These are phyloP conservation scores for Circinella umbellata DNA, from an alignment of 371 early-diverging fungal genomes.

Conservation along the genomic window DNA sequence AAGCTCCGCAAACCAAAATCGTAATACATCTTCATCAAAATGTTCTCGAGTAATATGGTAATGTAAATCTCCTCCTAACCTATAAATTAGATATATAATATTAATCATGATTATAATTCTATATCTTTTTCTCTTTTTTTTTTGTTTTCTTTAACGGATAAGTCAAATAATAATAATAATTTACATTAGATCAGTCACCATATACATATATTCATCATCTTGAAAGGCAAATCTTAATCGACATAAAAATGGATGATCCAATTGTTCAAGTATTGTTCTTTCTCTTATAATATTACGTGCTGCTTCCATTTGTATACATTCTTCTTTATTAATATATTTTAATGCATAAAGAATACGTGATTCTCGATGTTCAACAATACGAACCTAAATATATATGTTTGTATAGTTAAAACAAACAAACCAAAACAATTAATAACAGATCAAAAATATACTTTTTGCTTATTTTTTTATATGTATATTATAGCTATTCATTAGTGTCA, in stretches of 20 bases:
- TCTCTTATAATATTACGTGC: constrained; percentile 81
- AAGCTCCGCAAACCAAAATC: constrained; percentile 83
- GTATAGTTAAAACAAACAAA: not conserved
- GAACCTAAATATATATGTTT: constrained; percentile 51
- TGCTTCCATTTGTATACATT: constrained; percentile 80
- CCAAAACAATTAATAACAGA: no score
- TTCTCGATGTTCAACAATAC: constrained; percentile 76
- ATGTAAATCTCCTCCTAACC: constrained; percentile 86
- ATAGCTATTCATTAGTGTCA: no score
- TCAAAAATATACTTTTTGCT: no score
- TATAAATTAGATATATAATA: constrained; percentile 17
- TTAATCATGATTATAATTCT: not conserved
- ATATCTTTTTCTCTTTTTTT: no score
- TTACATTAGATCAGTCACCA: constrained; percentile 88
- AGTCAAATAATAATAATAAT: constrained; percentile 27
- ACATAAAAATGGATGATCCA: constrained; percentile 81
- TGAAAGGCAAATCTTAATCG: constrained; percentile 86
- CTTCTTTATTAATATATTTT: constrained; percentile 84
- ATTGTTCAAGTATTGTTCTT: constrained; percentile 76
- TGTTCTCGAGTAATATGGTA: constrained; percentile 73
- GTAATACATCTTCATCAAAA: constrained; percentile 74
- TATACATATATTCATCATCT: constrained; percentile 83
- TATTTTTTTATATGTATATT: no score
- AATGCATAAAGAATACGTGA: constrained; percentile 74
- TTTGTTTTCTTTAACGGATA: not conserved